Evolutionary conservation across 805 yeast species (phyloP).

Genomic region (Dipodascopsis uninucleata): DNA sequence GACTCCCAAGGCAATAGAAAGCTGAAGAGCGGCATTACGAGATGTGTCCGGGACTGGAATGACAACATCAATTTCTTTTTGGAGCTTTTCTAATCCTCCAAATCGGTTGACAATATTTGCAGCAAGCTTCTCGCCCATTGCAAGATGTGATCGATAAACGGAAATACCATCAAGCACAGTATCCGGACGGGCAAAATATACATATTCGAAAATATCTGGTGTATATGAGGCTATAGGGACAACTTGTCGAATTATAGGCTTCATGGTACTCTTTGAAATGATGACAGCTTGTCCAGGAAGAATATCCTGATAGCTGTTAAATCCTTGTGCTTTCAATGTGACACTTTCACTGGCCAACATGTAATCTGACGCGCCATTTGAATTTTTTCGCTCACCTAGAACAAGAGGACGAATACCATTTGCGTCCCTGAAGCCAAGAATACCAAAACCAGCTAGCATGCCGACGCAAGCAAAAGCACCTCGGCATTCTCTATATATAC

Average conservation of each 20-base stretch:
- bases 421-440: slow-evolving; percentile 95
- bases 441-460: slow-evolving; percentile 86
- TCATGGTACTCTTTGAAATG: slow-evolving; percentile 68
- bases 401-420: slow-evolving; percentile 91
- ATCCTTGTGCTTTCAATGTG: slow-evolving; percentile 89
- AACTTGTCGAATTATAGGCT: slow-evolving; percentile 82
- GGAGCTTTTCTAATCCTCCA: slow-evolving; percentile 44
- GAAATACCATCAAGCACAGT: slow-evolving; percentile 95
- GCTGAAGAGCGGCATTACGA: slow-evolving; percentile 90
- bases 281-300: slow-evolving; percentile 96
- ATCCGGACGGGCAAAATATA: slow-evolving; percentile 97
- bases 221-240: slow-evolving; percentile 74
- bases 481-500: slow-evolving; percentile 73
- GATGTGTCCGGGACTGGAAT: slow-evolving; percentile 98
- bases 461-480: slow-evolving; percentile 98
- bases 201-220: slow-evolving; percentile 96
- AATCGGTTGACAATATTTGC: slow-evolving; percentile 52
- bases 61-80: slow-evolving; percentile 78
- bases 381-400: slow-evolving; percentile 72
- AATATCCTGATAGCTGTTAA: slow-evolving; percentile 71
- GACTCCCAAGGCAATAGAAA: slow-evolving; percentile 73
- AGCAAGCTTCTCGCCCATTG: slow-evolving; percentile 91
- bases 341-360: slow-evolving; percentile 96
- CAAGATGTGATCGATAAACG: slow-evolving; percentile 86
- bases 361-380: slow-evolving; percentile 72